Evolutionary conservation across 768 basidiomycete genomes (phyloP), one percentile per base, ranked within the genome.

Genomic region (Agrocybe pediades): DNA sequence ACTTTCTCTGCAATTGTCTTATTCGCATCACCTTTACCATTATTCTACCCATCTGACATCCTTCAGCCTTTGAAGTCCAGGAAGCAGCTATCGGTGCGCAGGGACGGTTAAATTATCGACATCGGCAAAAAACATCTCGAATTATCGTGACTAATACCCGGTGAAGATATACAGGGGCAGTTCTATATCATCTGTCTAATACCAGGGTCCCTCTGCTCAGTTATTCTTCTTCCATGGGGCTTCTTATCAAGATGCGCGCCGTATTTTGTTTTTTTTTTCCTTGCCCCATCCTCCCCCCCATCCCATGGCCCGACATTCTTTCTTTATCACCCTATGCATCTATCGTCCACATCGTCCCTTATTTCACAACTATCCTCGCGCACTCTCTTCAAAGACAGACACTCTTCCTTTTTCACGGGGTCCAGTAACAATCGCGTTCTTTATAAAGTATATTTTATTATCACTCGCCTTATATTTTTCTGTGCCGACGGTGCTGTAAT

Each of bases 371-470:
- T 65, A 69, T 62, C 55, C 62, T 70, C 74, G 76, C 73, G 70
- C 70, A 71, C 69, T 67, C 63, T 66, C 62, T 36, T 75, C 73
- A 74, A 75, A 76, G 78, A 82, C 79, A 81, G 72, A 75, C 75
- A 70, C 66, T 70, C 71, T 72, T 69, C 27, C 55, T 33, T n/a
- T n/a, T n/a, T 39, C 51, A 27, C 44, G 56, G 54, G 46, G 41
- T 55, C 53, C 62, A 63, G 65, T 65, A 63, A 62, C 66, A 70
- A 62, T 72, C 71, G 79, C 78, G 76, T 80, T 82, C 77, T 73
- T 73, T 76, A 65, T 83, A 78, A 77, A 82, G 77, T 84, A 82
- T 86, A 85, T 82, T 78, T 90, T 90, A 90, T 90, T 87, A 89
- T 85, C 78, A 72, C 77, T 80, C 75, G 75, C 73, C 73, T 76